These are phyloP conservation scores for Phanerochaete carnosa DNA, from an alignment of 768 basidiomycete genomes.

Conservation along the genomic window DNA sequence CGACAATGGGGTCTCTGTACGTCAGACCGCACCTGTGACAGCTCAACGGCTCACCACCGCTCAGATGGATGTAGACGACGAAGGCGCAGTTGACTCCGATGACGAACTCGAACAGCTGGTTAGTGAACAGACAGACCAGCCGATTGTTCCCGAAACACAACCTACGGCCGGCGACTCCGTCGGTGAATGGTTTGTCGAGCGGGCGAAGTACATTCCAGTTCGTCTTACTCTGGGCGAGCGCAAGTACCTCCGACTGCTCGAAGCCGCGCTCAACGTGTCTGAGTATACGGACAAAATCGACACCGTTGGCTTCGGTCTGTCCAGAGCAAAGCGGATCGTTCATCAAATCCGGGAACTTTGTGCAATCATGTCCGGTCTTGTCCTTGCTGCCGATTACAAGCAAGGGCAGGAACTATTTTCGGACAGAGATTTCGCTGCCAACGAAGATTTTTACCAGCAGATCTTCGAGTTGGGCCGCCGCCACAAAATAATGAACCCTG, in stretches of 20 bases:
- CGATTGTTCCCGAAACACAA: slow-evolving; percentile 44
- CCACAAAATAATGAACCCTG: slow-evolving; percentile 91
- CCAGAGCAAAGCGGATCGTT: slow-evolving; percentile 85
- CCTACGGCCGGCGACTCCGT: slow-evolving; percentile 58
- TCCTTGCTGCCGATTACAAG: slow-evolving; percentile 84
- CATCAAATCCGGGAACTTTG: slow-evolving; percentile 85
- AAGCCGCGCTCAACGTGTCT: slow-evolving; percentile 79
- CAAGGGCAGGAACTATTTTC: slow-evolving; percentile 83
- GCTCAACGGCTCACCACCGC: neutral
- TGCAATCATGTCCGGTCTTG: slow-evolving; percentile 80
- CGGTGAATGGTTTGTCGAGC: slow-evolving; percentile 84
- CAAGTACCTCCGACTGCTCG: slow-evolving; percentile 80
- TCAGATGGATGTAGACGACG: slow-evolving; percentile 40
- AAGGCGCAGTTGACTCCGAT: slow-evolving; percentile 33
- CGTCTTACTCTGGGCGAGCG: slow-evolving; percentile 74
- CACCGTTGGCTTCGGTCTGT: slow-evolving; percentile 70
- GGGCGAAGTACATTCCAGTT: slow-evolving; percentile 77
- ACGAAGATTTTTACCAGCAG: slow-evolving; percentile 74
- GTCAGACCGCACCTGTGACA: neutral
- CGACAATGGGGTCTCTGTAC: slow-evolving; percentile 29
- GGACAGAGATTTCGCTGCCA: slow-evolving; percentile 77
- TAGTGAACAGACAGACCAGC: slow-evolving; percentile 17
- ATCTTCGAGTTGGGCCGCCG: slow-evolving; percentile 82
- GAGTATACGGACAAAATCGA: slow-evolving; percentile 93
- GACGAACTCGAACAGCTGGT: slow-evolving; percentile 31